Conservation (phyloP, 148 eudicot genomes). For the Cornus kousa region DNA sequence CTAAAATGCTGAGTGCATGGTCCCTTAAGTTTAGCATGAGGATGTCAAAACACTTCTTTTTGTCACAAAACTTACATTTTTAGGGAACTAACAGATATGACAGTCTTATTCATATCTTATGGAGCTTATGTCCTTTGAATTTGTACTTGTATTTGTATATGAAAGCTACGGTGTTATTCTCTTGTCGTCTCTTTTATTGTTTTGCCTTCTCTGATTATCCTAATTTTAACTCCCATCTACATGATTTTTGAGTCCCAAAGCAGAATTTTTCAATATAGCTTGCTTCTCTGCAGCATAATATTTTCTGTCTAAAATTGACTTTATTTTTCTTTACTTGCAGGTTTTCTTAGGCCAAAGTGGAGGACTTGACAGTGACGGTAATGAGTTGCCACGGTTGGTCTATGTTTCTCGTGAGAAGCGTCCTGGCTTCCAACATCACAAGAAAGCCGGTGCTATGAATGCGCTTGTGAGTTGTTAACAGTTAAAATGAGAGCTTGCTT, state of each 20-base stretch:
- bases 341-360: constrained; percentile 84
- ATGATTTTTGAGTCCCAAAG: neutral
- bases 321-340: constrained; percentile 19
- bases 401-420: constrained; percentile 96
- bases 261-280: neutral
- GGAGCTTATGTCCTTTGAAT: no score
- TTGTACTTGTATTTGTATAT: neutral
- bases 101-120: neutral
- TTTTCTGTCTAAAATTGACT: neutral
- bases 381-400: constrained; percentile 72
- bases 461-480: constrained; percentile 35
- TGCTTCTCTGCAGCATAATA: neutral
- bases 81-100: neutral
- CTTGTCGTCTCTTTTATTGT: neutral
- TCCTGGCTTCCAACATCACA: constrained; percentile 86
- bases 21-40: neutral
- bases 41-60: no score
- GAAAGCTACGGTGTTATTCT: neutral
- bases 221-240: neutral
- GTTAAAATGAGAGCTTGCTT: neutral
- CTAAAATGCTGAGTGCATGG: no score
- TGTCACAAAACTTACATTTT: neutral
- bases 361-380: constrained; percentile 68
- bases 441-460: constrained; percentile 98
- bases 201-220: neutral